Base-by-base conservation (phyloP, 441 rosid genomes). In the Breynia disticha region DNA sequence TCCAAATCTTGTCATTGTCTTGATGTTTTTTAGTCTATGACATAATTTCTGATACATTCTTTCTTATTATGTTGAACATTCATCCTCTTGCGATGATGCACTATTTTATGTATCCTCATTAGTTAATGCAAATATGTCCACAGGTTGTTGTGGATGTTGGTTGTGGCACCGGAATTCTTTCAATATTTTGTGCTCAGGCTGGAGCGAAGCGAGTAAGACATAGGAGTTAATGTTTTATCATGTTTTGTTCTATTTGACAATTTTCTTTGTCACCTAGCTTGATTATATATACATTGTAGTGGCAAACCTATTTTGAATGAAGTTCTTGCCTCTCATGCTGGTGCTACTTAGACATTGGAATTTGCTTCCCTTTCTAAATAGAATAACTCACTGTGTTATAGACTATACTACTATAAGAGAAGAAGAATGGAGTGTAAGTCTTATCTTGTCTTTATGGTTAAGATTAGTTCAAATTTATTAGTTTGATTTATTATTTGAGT, bases 141-240 rank as follows among this genome's bases (percentile, higher is more conserved):
- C 75, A 93, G 98, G 96, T 93, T 67, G 98, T 93, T 52, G 76
- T 93, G 53, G 97, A 93, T 68, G 98, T 93, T 80, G 98, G 98
- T 58, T 93, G 98, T 61, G 98, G 98, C 54, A 93, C 98, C 15
- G 96, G 97, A 64, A 88, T 93, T 68, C 97, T 93, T 63, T 82
- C 98, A 22, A 84, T 93, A 75, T 93, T 93, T 73, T 93, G 98
- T 79, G 95, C 95, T 54, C 91, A 86, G 72, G 98, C 97, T 58
- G 98, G 98, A 55, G 98, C 98, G 5, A 86, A 81, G 66, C 78
- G 96, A 76, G 98, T 93, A 81, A 54, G 66, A 14, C 10, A 41
- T 48, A 37, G 57, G 18, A 24, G 14, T 53, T 16, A 53, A 51
- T 56, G 37, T n/a, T 42, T 12, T 52, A 16, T 32, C 17, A 10